Conservation (phyloP, 306 rosid genomes). For the Quercus mongolica region DNA sequence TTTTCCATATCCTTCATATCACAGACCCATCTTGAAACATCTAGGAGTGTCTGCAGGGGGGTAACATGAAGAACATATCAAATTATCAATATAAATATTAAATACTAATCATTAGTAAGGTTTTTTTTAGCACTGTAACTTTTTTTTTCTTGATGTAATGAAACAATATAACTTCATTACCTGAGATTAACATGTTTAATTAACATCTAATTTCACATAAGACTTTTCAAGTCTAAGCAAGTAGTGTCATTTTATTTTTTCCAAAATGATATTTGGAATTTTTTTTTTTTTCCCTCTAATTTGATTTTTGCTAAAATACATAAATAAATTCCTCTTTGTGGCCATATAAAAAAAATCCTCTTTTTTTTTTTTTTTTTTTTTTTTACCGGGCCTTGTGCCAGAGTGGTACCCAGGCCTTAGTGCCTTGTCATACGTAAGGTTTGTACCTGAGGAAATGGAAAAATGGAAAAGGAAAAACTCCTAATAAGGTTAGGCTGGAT, state of each 20-base stretch:
- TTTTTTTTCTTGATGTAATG: neutral
- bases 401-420: too few species aligned
- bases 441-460: neutral
- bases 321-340: too few species aligned
- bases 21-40: conserved; percentile 41
- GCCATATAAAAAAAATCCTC: neutral
- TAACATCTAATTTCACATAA: too few species aligned
- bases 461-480: too few species aligned
- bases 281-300: too few species aligned
- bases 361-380: too few species aligned
- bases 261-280: too few species aligned
- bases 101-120: neutral
- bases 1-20: conserved; percentile 27
- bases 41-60: conserved; percentile 41
- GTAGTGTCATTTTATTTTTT: too few species aligned
- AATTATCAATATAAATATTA: neutral
- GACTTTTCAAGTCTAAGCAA: too few species aligned
- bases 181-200: too few species aligned
- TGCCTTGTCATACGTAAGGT: neutral
- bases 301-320: too few species aligned
- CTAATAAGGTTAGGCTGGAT: neutral
- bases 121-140: neutral
- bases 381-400: too few species aligned
- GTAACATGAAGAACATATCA: neutral
- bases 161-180: neutral